Percentiles rank a stretch among this genome's conserved stretches.
Conservation (phyloP, 2,329 filamentous ascomycete species). For the Colletotrichum lentis region DNA sequence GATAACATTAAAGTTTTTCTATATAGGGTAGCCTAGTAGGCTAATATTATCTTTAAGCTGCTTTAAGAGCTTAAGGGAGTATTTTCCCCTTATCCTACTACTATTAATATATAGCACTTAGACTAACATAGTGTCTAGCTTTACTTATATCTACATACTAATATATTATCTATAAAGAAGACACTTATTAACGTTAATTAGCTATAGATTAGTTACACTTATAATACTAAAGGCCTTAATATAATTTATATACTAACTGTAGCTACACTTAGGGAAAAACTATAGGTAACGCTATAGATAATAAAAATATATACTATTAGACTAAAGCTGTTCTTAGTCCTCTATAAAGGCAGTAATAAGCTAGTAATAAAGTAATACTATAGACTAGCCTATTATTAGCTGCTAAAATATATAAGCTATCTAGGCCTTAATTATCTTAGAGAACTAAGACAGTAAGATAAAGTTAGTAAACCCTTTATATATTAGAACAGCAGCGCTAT, state of each 20-base stretch:
- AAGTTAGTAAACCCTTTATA: neutral
- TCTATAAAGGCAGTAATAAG: neutral
- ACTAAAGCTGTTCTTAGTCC: neutral
- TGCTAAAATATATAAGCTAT: neutral
- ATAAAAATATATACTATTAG: neutral
- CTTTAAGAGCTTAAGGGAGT: slow-evolving; percentile 43
- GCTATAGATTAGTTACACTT: slow-evolving; percentile 1
- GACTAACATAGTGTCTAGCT: slow-evolving; percentile 10
- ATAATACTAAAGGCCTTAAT: slow-evolving; percentile 8
- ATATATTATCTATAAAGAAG: slow-evolving; percentile 1
- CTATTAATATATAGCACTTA: slow-evolving; percentile 38
- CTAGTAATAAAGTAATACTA: neutral
- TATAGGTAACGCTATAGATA: neutral
- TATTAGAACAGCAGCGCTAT: neutral
- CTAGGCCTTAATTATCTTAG: slow-evolving; percentile 1
- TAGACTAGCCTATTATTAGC: neutral
- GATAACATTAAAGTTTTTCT: neutral
- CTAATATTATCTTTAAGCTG: slow-evolving; percentile 42
- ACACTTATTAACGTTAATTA: slow-evolving; percentile 1
- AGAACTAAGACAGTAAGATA: neutral
- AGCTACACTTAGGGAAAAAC: slow-evolving; percentile 5
- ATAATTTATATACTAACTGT: slow-evolving; percentile 15
- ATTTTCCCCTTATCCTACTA: slow-evolving; percentile 45
- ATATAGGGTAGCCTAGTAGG: slow-evolving; percentile 5
- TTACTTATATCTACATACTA: neutral